These are phyloP conservation scores for Coffea eugenioides DNA, from an alignment of 257 asterid genomes.

Conservation along the genomic window DNA sequence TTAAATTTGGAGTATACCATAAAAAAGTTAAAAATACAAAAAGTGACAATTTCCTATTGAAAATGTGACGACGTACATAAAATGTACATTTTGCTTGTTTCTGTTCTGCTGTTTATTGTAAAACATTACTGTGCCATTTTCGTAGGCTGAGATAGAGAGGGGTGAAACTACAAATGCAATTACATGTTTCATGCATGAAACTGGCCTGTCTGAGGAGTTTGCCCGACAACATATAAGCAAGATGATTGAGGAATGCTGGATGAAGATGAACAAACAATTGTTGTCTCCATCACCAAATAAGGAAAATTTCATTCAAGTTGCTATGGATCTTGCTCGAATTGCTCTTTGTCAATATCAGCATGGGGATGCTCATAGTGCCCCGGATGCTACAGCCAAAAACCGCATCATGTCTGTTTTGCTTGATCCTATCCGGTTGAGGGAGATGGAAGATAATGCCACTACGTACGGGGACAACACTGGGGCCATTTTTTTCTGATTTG, in stretches of 20 bases:
- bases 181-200: conserved; percentile 31
- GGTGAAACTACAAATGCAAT: conserved; percentile 26
- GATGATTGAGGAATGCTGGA: conserved; percentile 14
- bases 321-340: conserved; percentile 18
- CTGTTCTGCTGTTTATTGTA: too few relatives aligned
- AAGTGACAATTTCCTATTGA: too few relatives aligned
- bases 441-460: too few relatives aligned
- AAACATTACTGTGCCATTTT: not conserved
- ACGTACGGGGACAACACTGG: too few relatives aligned
- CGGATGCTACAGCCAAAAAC: conserved; percentile 14
- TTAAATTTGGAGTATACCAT: too few relatives aligned
- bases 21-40: too few relatives aligned
- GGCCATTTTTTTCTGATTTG: too few relatives aligned
- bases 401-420: conserved; percentile 12
- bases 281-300: not conserved
- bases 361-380: conserved; percentile 29
- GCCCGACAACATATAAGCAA: conserved; percentile 8
- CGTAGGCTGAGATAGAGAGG: conserved; percentile 2
- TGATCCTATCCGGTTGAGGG: not conserved
- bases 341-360: conserved; percentile 7
- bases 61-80: too few relatives aligned
- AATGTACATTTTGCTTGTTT: too few relatives aligned
- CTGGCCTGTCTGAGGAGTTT: conserved; percentile 18
- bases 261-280: conserved; percentile 18
- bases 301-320: not conserved